Percentiles rank a stretch among this genome's conserved stretches.
Conservation (phyloP, 177 flowering plant species). For the Vitis hybrid region DNA sequence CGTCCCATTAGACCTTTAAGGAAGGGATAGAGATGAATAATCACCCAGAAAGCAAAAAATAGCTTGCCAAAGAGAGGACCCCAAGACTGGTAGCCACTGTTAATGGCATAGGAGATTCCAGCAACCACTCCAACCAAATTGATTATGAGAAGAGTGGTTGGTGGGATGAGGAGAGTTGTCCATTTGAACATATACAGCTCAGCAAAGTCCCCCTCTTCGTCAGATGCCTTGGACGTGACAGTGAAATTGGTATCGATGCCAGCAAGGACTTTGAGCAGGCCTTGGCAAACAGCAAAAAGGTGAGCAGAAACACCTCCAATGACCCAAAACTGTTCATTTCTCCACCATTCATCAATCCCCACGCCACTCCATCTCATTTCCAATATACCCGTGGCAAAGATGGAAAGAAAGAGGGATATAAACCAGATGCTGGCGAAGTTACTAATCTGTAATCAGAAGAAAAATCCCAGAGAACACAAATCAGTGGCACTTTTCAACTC, state of each 20-base stretch:
- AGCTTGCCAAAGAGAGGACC: slow-evolving; percentile 25
- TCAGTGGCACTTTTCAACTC: neutral
- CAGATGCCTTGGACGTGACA: slow-evolving; percentile 17
- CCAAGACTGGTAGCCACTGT: slow-evolving; percentile 21
- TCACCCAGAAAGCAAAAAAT: slow-evolving; percentile 29
- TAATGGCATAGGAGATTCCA: slow-evolving; percentile 16
- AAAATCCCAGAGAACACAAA: neutral
- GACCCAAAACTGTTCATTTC: slow-evolving; percentile 28
- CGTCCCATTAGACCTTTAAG: slow-evolving; percentile 24
- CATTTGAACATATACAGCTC: slow-evolving; percentile 22
- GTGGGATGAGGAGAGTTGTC: slow-evolving; percentile 20
- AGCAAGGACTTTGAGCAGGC: slow-evolving; percentile 20
- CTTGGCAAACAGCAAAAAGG: slow-evolving; percentile 22
- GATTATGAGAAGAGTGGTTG: slow-evolving; percentile 19
- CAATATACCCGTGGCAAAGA: slow-evolving; percentile 20
- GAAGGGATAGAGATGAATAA: slow-evolving; percentile 29
- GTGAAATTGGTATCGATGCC: slow-evolving; percentile 18
- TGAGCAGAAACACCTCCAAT: slow-evolving; percentile 25
- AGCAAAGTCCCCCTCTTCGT: slow-evolving; percentile 13
- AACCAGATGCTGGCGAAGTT: slow-evolving; percentile 15
- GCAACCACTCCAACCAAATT: slow-evolving; percentile 22
- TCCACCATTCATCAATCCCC: slow-evolving; percentile 28
- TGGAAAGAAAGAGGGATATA: slow-evolving; percentile 16
- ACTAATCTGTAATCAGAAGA: slow-evolving; percentile 14
- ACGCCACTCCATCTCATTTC: slow-evolving; percentile 29